These are phyloP conservation scores for Cercospora sp. DNA, from an alignment of 2,329 filamentous ascomycete genomes.

Conservation along the genomic window DNA sequence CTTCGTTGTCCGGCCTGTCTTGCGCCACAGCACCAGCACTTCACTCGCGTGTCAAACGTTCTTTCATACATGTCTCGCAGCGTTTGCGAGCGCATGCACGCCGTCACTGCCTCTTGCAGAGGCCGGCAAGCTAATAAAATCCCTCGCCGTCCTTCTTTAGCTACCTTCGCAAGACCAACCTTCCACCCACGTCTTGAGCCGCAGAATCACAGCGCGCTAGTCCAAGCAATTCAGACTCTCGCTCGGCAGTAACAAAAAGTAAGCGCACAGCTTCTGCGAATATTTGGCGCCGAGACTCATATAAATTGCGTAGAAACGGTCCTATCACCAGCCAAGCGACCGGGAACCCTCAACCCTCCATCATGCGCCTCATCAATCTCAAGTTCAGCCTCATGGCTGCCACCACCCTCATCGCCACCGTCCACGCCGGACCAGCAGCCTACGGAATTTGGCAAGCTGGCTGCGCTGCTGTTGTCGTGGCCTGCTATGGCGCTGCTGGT, in stretches of 20 bases:
- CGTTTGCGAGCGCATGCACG: not conserved
- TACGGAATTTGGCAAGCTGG: slow-evolving; percentile 53
- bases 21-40: no score
- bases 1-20: no score
- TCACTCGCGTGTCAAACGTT: no score
- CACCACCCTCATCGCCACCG: not conserved
- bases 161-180: no score
- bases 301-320: not conserved
- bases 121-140: not conserved
- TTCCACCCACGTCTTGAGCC: no score
- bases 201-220: no score
- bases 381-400: not conserved
- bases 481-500: slow-evolving; percentile 51
- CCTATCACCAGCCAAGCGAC: not conserved
- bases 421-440: slow-evolving; percentile 37
- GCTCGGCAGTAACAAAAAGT: no score
- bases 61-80: not conserved
- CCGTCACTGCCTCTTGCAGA: not conserved
- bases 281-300: not conserved
- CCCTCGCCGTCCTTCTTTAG: not conserved
- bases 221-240: no score
- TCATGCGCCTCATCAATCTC: not conserved
- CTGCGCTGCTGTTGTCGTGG: slow-evolving; percentile 47
- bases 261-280: no score
- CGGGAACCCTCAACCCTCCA: not conserved